Evolutionary conservation across 1,284 basidiomycete species (phyloP).

Genomic region (Sanghuangporus weigelae): DNA sequence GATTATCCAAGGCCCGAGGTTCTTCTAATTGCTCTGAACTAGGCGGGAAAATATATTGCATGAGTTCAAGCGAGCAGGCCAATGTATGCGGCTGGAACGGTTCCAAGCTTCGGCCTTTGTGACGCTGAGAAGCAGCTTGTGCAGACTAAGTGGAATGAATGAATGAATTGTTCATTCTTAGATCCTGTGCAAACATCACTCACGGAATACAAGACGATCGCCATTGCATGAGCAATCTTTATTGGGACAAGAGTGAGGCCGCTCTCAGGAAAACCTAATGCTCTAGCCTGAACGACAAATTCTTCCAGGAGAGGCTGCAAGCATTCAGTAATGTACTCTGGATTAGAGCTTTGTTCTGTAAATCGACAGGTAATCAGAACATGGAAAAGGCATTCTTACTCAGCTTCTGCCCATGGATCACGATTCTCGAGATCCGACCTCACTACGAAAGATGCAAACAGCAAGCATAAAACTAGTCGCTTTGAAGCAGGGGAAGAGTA

Average conservation of each 20-base stretch:
- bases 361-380: background rate
- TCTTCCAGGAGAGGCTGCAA: conserved; percentile 8
- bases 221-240: conserved; percentile 4
- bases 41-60: conserved; percentile 30
- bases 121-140: background rate
- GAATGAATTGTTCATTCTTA: background rate
- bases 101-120: background rate
- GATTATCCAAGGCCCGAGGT: conserved; percentile 23
- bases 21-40: conserved; percentile 18
- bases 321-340: conserved; percentile 4
- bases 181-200: background rate
- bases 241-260: background rate
- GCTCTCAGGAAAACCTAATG: background rate
- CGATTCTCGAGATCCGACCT: conserved; percentile 33
- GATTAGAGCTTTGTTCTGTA: background rate
- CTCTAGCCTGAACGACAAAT: conserved; percentile 1
- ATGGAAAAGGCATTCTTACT: conserved; percentile 1
- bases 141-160: background rate
- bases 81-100: conserved; percentile 44
- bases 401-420: conserved; percentile 8
- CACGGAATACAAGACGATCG: conserved; percentile 12
- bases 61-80: conserved; percentile 38
- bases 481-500: conserved; percentile 52
- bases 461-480: conserved; percentile 47
- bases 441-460: conserved; percentile 52